These are phyloP conservation scores for Solanum hybrid DNA, from an alignment of 305 asterid species.

Conservation along the genomic window DNA sequence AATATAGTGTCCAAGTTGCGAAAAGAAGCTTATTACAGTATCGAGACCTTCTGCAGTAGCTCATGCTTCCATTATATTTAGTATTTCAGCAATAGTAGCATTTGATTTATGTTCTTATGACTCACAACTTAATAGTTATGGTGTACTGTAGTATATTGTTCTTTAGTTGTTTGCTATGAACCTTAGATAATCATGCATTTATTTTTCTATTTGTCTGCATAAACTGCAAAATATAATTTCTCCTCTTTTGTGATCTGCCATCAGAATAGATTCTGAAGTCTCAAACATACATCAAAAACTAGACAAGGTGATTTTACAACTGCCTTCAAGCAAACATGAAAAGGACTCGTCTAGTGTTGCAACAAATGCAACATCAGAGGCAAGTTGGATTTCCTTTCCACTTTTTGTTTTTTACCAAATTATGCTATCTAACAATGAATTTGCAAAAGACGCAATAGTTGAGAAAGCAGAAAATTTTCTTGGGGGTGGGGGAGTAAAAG, in stretches of 20 bases:
- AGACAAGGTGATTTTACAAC: constrained; percentile 41
- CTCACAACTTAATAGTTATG: background rate
- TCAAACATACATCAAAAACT: constrained; percentile 57
- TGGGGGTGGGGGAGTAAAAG: background rate
- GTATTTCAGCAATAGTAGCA: background rate
- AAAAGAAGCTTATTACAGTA: background rate
- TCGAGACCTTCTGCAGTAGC: background rate
- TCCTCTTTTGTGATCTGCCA: constrained; percentile 45
- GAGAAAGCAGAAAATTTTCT: background rate
- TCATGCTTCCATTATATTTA: background rate
- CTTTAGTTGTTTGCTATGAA: background rate
- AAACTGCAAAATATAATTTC: constrained; percentile 25
- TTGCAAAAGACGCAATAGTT: background rate
- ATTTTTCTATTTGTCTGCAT: constrained; percentile 3
- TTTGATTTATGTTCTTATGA: background rate
- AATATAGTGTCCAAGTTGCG: background rate
- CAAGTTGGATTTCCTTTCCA: constrained; percentile 17
- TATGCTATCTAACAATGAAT: background rate
- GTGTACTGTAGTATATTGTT: background rate
- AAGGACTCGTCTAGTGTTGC: constrained; percentile 27
- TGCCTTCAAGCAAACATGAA: constrained; percentile 32
- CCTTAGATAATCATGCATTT: background rate
- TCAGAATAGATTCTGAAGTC: constrained; percentile 97
- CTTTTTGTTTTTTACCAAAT: background rate
- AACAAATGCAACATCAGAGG: constrained; percentile 45